A percentile compares a stretch with the other conserved stretches of the same genome.
Evolutionary conservation across 805 yeast species (phyloP).

Genomic region (Kluyveromyces dobzhanskii): DNA sequence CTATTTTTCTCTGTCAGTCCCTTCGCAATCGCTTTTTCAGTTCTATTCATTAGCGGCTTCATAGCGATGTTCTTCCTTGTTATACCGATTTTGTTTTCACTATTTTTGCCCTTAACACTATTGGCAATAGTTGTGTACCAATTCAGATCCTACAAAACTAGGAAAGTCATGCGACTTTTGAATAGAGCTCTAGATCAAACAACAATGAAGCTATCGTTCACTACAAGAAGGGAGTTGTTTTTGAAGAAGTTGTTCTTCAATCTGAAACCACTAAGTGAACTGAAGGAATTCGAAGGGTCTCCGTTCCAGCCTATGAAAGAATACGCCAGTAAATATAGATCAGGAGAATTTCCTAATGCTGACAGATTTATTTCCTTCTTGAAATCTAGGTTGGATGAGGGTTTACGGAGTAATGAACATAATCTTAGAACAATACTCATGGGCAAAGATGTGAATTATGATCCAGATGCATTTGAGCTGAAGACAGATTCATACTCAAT

Average conservation of each 20-base stretch:
- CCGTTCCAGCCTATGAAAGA: neutral
- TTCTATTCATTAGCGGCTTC: conserved; percentile 12
- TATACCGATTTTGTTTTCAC: conserved; percentile 13
- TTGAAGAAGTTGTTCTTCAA: neutral
- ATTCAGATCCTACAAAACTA: conserved; percentile 18
- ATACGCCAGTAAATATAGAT: neutral
- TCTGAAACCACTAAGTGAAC: neutral
- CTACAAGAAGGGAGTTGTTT: conserved; percentile 2
- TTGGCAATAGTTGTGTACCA: conserved; percentile 16
- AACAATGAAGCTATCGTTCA: conserved; percentile 7
- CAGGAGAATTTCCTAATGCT: conserved; percentile 1
- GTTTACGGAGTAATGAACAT: conserved; percentile 16
- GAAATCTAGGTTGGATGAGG: conserved; percentile 17
- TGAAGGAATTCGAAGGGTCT: conserved; percentile 1
- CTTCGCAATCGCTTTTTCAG: neutral
- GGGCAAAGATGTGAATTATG: neutral
- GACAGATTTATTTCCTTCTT: conserved; percentile 9
- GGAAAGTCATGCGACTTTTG: conserved; percentile 11
- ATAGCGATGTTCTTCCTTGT: conserved; percentile 10
- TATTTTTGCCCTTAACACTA: conserved; percentile 19
- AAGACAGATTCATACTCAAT: conserved; percentile 3
- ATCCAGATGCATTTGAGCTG: neutral
- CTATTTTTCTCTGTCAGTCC: neutral
- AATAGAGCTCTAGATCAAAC: conserved; percentile 12
- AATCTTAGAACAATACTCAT: conserved; percentile 11